A percentile compares a stretch with the other conserved stretches of the same genome.
Evolutionary conservation across 208 protist genomes (phyloP).

Genomic region (Crithidia sp.): DNA sequence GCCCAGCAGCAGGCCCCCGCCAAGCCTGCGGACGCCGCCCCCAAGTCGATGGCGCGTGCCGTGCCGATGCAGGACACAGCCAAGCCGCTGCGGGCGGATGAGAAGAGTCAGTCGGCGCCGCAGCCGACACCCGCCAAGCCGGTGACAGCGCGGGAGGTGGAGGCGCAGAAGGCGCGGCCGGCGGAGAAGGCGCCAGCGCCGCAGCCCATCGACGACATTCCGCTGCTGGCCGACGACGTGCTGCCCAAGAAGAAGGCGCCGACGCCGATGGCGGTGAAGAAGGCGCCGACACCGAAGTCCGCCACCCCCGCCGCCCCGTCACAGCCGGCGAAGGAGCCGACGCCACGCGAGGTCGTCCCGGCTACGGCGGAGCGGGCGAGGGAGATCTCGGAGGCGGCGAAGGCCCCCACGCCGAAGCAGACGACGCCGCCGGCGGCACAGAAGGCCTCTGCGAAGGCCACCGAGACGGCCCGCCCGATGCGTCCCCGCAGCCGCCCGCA

Average conservation of each 20-base stretch:
- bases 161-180: not conserved
- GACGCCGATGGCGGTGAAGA: not conserved
- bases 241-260: conserved; percentile 12
- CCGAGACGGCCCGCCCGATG: conserved; percentile 1
- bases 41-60: conserved; percentile 7
- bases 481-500: conserved; percentile 37
- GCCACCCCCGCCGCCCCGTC: conserved; percentile 1
- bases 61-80: not conserved
- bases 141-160: conserved; percentile 1
- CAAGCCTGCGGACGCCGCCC: not conserved
- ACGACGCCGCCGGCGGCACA: not conserved
- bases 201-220: conserved; percentile 27
- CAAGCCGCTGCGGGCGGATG: not conserved
- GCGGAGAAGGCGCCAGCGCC: conserved; percentile 1
- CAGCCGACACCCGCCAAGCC: not conserved
- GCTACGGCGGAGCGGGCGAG: not conserved
- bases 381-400: not conserved
- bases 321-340: not conserved
- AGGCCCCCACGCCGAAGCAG: conserved; percentile 5
- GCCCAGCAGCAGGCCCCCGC: not conserved
- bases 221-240: conserved; percentile 33
- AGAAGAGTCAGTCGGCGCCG: not conserved
- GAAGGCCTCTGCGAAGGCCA: not conserved
- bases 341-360: too few species aligned
- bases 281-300: not conserved